Base-by-base conservation (phyloP, 352 stramenopile species). In the Globisporangium nagaii region DNA sequence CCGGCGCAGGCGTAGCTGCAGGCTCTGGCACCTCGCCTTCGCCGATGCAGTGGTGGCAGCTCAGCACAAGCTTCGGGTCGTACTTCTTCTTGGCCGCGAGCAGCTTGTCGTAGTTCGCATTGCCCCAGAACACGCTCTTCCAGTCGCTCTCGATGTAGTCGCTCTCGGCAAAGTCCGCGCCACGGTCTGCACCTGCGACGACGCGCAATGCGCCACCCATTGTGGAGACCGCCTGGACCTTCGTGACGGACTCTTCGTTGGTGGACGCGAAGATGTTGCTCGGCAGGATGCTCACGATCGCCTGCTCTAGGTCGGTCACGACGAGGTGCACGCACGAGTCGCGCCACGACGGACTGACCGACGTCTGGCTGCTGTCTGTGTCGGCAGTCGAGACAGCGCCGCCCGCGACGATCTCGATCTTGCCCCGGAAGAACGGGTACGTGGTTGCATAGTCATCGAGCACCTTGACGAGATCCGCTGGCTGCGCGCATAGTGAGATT, bases 81-180 rank as follows among this genome's bases (percentile, higher is more conserved):
- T 35, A 45, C 48, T 44, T 32, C 25, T 15, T 44, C 22, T 55
- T 55, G 9, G 34, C 22, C 7, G 22, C 35, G 11, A 45, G 20
- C 20, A 55, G 22, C 48, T 45, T 55, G 34, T 24, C 48, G 25
- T 55, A 55, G 34, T 55, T 55, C 19, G 28, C 30, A 11, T 41
- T 10, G 3, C 48, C 34, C 48, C 48, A 55, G 34, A 46, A 55
- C 13, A 55, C 48, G 6, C 27, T 19, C 47, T 32, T 35, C 48
- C 48, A 55, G 15, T 45, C n/a, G 22, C 24, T 15, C 15, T 55
- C 48, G 9, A 27, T 25, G 48, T 45, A 55, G 34, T 55, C 48
- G 25, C 48, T 55, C 47, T 54, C 48, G 17, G 32, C 34, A 43
- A 55, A 55, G 35, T 55, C 31, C 34, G 48, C 34, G 22, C 48